Evolutionary conservation across 2,329 filamentous ascomycete genomes (phyloP).

Genomic region (Torrubiellomyces zombiae): DNA sequence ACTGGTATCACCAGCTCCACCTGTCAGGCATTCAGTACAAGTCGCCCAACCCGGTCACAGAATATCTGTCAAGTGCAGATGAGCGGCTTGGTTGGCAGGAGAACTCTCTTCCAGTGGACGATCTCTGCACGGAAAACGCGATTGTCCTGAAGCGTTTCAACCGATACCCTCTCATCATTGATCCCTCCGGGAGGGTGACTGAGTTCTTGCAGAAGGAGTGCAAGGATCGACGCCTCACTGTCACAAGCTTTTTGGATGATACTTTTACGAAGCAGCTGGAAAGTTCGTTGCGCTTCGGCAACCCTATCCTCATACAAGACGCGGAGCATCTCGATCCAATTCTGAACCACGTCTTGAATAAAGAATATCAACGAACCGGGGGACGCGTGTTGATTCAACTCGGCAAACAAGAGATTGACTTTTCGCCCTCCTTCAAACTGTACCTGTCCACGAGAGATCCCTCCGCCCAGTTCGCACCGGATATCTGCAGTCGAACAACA

Average conservation of each 20-base stretch:
- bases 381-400: slow-evolving; percentile 96
- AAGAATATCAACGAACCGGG: slow-evolving; percentile 97
- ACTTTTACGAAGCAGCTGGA: slow-evolving; percentile 97
- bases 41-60: slow-evolving; percentile 81
- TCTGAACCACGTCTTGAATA: slow-evolving; percentile 96
- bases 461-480: slow-evolving; percentile 85
- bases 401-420: slow-evolving; percentile 97
- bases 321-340: slow-evolving; percentile 95
- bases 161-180: slow-evolving; percentile 93
- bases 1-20: slow-evolving; percentile 87
- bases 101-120: slow-evolving; percentile 83
- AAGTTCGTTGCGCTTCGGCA: slow-evolving; percentile 91
- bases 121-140: slow-evolving; percentile 95
- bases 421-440: slow-evolving; percentile 89
- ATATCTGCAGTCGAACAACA: slow-evolving; percentile 94
- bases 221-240: slow-evolving; percentile 81
- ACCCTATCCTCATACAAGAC: slow-evolving; percentile 95
- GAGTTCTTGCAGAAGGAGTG: slow-evolving; percentile 93
- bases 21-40: slow-evolving; percentile 92
- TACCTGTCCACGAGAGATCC: slow-evolving; percentile 93
- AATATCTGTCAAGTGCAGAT: slow-evolving; percentile 92
- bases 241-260: slow-evolving; percentile 95
- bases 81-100: slow-evolving; percentile 92
- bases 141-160: slow-evolving; percentile 97
- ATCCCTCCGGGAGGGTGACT: slow-evolving; percentile 84